Conservation (phyloP, 1,139 yeast genomes). For the Groenewaldozyma sp. region DNA sequence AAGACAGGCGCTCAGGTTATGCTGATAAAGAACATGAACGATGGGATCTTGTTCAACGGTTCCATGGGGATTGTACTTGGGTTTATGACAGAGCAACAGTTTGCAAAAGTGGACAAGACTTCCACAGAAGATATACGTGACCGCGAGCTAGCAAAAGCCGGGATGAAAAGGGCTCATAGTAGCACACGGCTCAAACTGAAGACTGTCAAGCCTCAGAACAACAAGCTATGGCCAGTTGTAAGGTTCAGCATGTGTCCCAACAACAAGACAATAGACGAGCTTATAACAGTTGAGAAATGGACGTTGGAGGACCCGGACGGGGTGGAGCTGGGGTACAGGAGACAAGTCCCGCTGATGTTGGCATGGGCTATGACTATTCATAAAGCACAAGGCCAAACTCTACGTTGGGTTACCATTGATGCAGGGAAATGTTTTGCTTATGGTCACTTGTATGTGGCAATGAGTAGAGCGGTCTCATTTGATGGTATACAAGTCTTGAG, state of each 20-base stretch:
- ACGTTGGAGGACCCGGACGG: conserved; percentile 53
- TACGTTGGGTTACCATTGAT: conserved; percentile 75
- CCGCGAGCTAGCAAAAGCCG: conserved; percentile 7
- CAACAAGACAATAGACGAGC: conserved; percentile 56
- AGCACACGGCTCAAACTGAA: conserved; percentile 2
- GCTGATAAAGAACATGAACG: conserved; percentile 79
- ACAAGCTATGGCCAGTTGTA: conserved; percentile 54
- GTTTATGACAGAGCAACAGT: conserved; percentile 52
- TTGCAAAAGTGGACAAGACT: conserved; percentile 17
- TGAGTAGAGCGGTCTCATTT: conserved; percentile 75
- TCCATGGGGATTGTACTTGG: conserved; percentile 79
- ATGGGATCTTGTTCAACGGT: conserved; percentile 83
- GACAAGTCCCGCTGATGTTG: conserved; percentile 62
- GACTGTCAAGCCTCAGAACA: conserved; percentile 4
- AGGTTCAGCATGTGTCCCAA: conserved; percentile 67
- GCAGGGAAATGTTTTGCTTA: conserved; percentile 69
- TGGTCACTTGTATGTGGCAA: conserved; percentile 93
- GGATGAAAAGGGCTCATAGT: conserved; percentile 10
- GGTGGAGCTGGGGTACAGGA: conserved; percentile 43
- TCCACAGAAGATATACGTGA: conserved; percentile 4
- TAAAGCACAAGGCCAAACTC: conserved; percentile 93
- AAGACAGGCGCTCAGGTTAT: conserved; percentile 90
- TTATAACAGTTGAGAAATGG: conserved; percentile 71
- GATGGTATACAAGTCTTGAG: conserved; percentile 71
- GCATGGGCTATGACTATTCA: conserved; percentile 97